Conservation (phyloP, 2,329 filamentous ascomycete genomes). For the Cordyceps cicadae region DNA sequence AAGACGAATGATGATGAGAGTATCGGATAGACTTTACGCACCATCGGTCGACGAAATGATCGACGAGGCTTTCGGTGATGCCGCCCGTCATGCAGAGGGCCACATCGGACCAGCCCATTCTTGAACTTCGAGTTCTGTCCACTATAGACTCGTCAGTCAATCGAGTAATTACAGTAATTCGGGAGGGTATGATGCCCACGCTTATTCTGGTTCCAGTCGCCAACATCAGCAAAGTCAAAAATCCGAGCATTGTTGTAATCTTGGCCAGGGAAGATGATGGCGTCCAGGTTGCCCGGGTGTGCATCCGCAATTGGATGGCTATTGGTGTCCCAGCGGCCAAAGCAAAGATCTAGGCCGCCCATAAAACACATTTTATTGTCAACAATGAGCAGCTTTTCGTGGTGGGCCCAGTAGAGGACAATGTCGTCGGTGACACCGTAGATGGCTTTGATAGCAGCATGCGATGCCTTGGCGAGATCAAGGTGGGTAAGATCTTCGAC, state of each 20-base stretch:
- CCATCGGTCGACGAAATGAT: slow-evolving; percentile 81
- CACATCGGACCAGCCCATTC: slow-evolving; percentile 92
- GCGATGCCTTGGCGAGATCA: slow-evolving; percentile 56
- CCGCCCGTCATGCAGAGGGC: slow-evolving; percentile 67
- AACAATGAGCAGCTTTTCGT: slow-evolving; percentile 81
- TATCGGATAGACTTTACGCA: slow-evolving; percentile 19
- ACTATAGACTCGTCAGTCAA: slow-evolving; percentile 32
- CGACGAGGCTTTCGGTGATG: slow-evolving; percentile 64
- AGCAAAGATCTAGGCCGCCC: slow-evolving; percentile 83
- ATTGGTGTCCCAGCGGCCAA: slow-evolving; percentile 82
- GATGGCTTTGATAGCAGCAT: slow-evolving; percentile 65
- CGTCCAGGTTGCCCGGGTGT: slow-evolving; percentile 67
- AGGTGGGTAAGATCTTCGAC: slow-evolving; percentile 41
- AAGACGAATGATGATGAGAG: background rate
- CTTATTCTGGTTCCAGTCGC: slow-evolving; percentile 78
- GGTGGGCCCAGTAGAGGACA: slow-evolving; percentile 86
- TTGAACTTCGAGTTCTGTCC: slow-evolving; percentile 66
- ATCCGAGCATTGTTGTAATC: slow-evolving; percentile 88
- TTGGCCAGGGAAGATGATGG: slow-evolving; percentile 77
- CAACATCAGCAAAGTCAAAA: slow-evolving; percentile 71
- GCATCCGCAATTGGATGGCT: slow-evolving; percentile 77
- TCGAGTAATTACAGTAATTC: background rate
- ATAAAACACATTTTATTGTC: slow-evolving; percentile 79
- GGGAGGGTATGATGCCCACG: slow-evolving; percentile 27
- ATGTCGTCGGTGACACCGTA: slow-evolving; percentile 77